Base-by-base conservation (phyloP, 2,329 filamentous ascomycete species). In the Fusarium poae region DNA sequence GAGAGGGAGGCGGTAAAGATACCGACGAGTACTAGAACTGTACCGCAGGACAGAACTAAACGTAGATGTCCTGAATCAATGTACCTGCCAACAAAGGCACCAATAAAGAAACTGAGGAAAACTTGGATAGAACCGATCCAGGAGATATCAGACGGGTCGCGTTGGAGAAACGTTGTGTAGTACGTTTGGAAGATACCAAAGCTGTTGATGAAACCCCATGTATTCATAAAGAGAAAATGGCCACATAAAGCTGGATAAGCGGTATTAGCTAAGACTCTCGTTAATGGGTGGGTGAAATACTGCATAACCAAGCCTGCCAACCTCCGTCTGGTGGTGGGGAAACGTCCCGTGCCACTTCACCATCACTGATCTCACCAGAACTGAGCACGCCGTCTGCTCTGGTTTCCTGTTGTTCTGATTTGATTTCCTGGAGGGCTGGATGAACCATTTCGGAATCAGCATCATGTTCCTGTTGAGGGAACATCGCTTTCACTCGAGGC, bases 91-190 rank as follows among this genome's bases (percentile, higher is more conserved):
- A 82, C 79, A 43, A 86, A 79, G 3, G 82, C 81, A 46, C 84
- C 83, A 50, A 85, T 77, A 68, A 86, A 85, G 74, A 86, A 84
- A 50, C 85, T 78, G 15, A 87, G 71, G 67, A 85, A 86, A 6
- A 86, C 78, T 61, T 86, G 82, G 9, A 85, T 75, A 15, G 82
- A 85, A 16, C 84, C 84, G 65, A 86, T 85, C 83, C 84, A 85
- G 1, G 83, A 82, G n/a, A 86, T 79, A 49, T 81, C 79, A 1
- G 84, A 84, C 0, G 82, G 82, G 0, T 80, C 65, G 0, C 78
- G 79, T 13, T 57, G 51, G 1, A 84, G 78, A 10, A 72, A 61
- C 6, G 74, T 73, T 6, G 75, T 77, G 70, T 85, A 86, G 76
- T 86, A 83, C 1, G 81, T 75, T 57, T 86, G 82, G 67, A 86